Base-by-base conservation (phyloP, 805 yeast species). In the Candida adriatica region DNA sequence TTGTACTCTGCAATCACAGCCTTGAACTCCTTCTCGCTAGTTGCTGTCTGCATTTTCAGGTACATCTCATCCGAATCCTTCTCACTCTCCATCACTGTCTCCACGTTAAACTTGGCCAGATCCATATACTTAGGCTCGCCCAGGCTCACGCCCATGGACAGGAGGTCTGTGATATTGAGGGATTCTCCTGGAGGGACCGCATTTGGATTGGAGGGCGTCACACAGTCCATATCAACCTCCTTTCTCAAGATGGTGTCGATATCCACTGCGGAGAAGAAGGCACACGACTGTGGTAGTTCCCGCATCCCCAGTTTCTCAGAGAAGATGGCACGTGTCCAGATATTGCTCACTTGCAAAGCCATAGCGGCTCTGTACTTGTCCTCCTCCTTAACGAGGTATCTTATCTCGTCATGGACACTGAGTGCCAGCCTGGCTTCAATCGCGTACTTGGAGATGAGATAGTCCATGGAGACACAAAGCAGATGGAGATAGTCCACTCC, bases 261-360 rank as follows among this genome's bases (percentile, higher is more conserved):
- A 51, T 92, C 99, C 24, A 92, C 87, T 23, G 86, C 87, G 1
- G 95, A 84, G 53, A 92, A 92, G 53, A 92, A 92, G 0, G 98
- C 97, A 59, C 95, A 85, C 9, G 88, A 79, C 47, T 88, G 95
- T 0, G 99, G 99, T 23, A 92, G 66, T 42, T 88, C 94, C 22
- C 73, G 67, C 39, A 92, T 80, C 0, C 96, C 96, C 50, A 90
- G 58, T 49, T 87, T 94, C 51, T 88, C 94, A 44, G 94, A 83
- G 48, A 92, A 92, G 75, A 92, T 80, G 0, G 94, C 94, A 38
- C 99, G 66, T 0, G 97, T 90, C 99, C 99, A 92, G 4, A 90
- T 50, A 54, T 94, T 94, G 31, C 92, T 73, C 14, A 94, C 71
- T 52, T 92, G 99, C 29, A 92, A 62, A 2, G 94, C 74, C 61